Conservation (phyloP, 345 rosid species). For the Raphanus raphanistrum region DNA sequence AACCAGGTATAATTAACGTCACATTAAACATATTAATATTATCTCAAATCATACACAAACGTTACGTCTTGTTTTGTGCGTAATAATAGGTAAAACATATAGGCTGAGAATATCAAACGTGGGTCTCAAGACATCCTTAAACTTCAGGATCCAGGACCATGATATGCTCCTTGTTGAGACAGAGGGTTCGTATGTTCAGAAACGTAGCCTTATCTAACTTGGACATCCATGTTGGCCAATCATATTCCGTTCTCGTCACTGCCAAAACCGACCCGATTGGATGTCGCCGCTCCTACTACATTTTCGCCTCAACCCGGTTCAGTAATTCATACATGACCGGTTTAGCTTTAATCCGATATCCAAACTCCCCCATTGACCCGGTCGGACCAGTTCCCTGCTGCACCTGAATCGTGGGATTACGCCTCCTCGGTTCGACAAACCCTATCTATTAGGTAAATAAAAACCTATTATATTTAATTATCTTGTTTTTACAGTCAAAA, state of each 20-base stretch:
- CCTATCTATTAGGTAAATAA: constrained; percentile 29
- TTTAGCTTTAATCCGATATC: constrained; percentile 35
- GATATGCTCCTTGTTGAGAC: constrained; percentile 41
- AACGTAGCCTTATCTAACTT: constrained; percentile 20
- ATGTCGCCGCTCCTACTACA: constrained; percentile 22
- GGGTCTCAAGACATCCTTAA: constrained; percentile 32
- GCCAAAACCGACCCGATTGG: constrained; percentile 30
- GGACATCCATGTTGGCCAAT: constrained; percentile 41
- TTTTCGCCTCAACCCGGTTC: constrained; percentile 35
- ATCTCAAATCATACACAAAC: neutral
- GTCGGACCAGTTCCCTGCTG: constrained; percentile 26
- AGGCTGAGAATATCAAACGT: constrained; percentile 44
- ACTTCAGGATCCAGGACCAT: constrained; percentile 41
- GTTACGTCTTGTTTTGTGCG: neutral
- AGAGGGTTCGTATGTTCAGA: constrained; percentile 35
- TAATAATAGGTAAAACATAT: constrained; percentile 34
- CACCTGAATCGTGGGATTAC: constrained; percentile 32
- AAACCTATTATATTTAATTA: no score
- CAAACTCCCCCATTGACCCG: constrained; percentile 20
- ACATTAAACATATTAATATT: neutral
- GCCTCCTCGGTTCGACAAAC: constrained; percentile 35
- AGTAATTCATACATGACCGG: constrained; percentile 21
- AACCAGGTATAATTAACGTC: constrained; percentile 23
- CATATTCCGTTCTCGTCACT: constrained; percentile 40
- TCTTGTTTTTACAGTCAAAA: no score